These are phyloP conservation scores for Rhodotorula sp. DNA, from an alignment of 1,284 basidiomycete genomes.

Conservation along the genomic window DNA sequence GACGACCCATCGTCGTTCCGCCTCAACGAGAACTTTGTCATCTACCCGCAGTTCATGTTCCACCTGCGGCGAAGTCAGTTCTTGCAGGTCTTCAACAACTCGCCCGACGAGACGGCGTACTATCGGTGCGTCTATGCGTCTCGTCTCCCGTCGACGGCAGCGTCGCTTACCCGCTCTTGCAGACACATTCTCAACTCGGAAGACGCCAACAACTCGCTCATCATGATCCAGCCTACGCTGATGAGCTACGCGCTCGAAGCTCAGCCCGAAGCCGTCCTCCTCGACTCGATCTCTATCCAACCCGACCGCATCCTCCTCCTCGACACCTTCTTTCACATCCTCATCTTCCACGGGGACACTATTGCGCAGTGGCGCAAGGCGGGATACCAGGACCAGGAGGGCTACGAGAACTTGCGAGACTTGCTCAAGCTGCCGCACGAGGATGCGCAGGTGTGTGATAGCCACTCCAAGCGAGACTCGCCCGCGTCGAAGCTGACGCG, in stretches of 20 bases:
- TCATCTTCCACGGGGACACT: slow-evolving; percentile 98
- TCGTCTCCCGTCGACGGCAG: not conserved
- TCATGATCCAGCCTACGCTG: slow-evolving; percentile 99
- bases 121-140: slow-evolving; percentile 64
- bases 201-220: slow-evolving; percentile 98
- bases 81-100: slow-evolving; percentile 99
- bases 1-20: slow-evolving; percentile 95
- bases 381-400: slow-evolving; percentile 99
- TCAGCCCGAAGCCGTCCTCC: slow-evolving; percentile 82
- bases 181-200: slow-evolving; percentile 95
- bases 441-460: slow-evolving; percentile 54
- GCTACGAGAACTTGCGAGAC: slow-evolving; percentile 98
- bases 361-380: slow-evolving; percentile 98
- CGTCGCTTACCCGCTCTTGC: slow-evolving; percentile 4
- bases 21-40: slow-evolving; percentile 92
- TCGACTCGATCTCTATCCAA: slow-evolving; percentile 97
- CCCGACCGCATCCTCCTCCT: slow-evolving; percentile 95
- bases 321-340: slow-evolving; percentile 99
- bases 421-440: slow-evolving; percentile 75
- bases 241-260: slow-evolving; percentile 98
- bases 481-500: not conserved
- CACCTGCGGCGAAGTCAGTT: slow-evolving; percentile 95
- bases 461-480: not conserved
- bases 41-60: slow-evolving; percentile 99
- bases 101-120: slow-evolving; percentile 98